Conservation (phyloP, 306 rosid species). For the Begonia masoniana region DNA sequence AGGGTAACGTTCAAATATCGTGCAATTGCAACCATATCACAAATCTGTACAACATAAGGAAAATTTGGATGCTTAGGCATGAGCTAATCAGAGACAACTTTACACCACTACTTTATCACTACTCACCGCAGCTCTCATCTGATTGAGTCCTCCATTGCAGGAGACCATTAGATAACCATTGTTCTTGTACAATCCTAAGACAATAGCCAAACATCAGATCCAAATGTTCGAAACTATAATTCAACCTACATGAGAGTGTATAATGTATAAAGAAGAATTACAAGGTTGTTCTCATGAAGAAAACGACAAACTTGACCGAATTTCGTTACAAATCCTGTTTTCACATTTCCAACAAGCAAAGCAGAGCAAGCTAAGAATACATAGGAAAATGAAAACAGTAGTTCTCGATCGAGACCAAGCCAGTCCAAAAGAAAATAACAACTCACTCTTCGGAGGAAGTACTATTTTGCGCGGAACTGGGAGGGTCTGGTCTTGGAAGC, state of each 20-base stretch:
- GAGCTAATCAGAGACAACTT: neutral
- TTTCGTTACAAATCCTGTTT: neutral
- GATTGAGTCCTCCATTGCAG: constrained; percentile 67
- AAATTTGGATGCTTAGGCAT: neutral
- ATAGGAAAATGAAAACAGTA: no score
- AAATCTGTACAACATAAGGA: constrained; percentile 25
- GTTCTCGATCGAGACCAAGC: no score
- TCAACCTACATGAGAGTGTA: neutral
- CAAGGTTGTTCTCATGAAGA: neutral
- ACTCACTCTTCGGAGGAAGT: constrained; percentile 14
- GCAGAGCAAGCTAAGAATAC: neutral
- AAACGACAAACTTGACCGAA: neutral
- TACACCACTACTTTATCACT: neutral
- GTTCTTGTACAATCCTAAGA: constrained; percentile 38
- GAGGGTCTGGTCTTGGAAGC: constrained; percentile 17
- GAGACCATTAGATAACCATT: constrained; percentile 67
- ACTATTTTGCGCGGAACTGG: constrained; percentile 4
- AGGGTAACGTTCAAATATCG: constrained; percentile 48
- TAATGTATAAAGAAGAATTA: neutral
- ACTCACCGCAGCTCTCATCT: constrained; percentile 66
- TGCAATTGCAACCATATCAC: constrained; percentile 72
- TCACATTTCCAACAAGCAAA: neutral
- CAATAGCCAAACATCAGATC: neutral
- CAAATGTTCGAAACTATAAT: no score
- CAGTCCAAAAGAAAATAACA: neutral